Conservation (phyloP, 2,329 filamentous ascomycete genomes). For the Aplosporella prunicola region DNA sequence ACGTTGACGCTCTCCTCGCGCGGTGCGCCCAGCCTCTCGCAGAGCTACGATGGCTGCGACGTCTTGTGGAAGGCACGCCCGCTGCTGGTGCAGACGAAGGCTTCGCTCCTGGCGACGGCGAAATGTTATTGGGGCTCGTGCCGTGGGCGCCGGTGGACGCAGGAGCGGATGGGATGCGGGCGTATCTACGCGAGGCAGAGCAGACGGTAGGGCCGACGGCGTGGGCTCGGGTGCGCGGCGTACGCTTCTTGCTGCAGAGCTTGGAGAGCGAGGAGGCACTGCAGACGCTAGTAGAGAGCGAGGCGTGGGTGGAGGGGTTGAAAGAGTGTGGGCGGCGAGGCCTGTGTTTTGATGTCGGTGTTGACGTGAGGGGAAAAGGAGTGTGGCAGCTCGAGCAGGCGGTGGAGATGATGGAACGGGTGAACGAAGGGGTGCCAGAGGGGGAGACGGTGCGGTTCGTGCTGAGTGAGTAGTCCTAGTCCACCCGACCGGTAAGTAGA, state of each 20-base stretch:
- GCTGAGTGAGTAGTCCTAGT: slow-evolving; percentile 48
- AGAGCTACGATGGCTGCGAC: slow-evolving; percentile 61
- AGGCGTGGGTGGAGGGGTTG: slow-evolving; percentile 51
- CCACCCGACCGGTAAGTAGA: neutral
- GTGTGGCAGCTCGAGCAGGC: slow-evolving; percentile 44
- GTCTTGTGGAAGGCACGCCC: slow-evolving; percentile 54
- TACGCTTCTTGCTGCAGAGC: slow-evolving; percentile 68
- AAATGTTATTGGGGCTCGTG: slow-evolving; percentile 56
- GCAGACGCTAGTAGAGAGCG: slow-evolving; percentile 33
- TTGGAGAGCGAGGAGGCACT: slow-evolving; percentile 29
- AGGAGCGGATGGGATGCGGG: slow-evolving; percentile 48
- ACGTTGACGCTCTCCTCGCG: neutral
- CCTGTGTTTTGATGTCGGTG: slow-evolving; percentile 70
- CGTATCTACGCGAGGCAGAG: slow-evolving; percentile 56
- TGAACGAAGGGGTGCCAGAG: slow-evolving; percentile 45
- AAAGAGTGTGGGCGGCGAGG: slow-evolving; percentile 60
- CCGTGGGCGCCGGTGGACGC: slow-evolving; percentile 79
- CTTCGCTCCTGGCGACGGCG: slow-evolving; percentile 42
- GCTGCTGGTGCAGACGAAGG: slow-evolving; percentile 52
- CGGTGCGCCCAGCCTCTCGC: slow-evolving; percentile 59
- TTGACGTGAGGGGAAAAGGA: slow-evolving; percentile 71
- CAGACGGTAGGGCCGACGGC: slow-evolving; percentile 50
- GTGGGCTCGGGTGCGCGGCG: slow-evolving; percentile 64
- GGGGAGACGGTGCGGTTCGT: slow-evolving; percentile 56
- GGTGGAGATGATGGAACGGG: slow-evolving; percentile 29